These are phyloP conservation scores for Digitaria exilis DNA, from an alignment of 202 grass and related monocot species.

Conservation along the genomic window DNA sequence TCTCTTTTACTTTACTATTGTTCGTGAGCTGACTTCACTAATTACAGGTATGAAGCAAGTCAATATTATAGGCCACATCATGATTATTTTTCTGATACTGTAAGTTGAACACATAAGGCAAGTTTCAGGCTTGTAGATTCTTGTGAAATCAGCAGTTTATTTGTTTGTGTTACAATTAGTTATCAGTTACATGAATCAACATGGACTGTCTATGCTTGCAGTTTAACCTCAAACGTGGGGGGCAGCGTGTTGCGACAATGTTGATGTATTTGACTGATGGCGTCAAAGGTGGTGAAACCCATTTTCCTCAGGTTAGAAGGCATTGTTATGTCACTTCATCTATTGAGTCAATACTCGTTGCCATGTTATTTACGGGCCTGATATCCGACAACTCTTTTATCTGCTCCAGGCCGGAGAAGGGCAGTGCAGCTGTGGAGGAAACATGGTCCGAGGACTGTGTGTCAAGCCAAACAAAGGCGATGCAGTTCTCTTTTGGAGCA, in stretches of 20 bases:
- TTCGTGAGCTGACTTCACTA: slow-evolving; percentile 35
- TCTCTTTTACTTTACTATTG: slow-evolving; percentile 22
- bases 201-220: slow-evolving; percentile 46
- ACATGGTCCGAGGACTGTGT: slow-evolving; percentile 66
- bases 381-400: background rate
- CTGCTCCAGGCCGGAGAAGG: slow-evolving; percentile 66
- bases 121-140: slow-evolving; percentile 19
- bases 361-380: background rate
- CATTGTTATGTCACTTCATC: background rate
- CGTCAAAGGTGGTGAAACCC: slow-evolving; percentile 95
- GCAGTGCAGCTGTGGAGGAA: slow-evolving; percentile 89
- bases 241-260: slow-evolving; percentile 92
- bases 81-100: slow-evolving; percentile 94
- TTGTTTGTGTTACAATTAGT: background rate
- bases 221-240: slow-evolving; percentile 83
- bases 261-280: slow-evolving; percentile 98
- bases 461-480: slow-evolving; percentile 97
- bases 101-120: slow-evolving; percentile 50
- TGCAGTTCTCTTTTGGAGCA: slow-evolving; percentile 95
- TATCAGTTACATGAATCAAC: slow-evolving; percentile 17
- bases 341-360: background rate
- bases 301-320: slow-evolving; percentile 76
- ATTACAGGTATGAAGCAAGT: slow-evolving; percentile 77
- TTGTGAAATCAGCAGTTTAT: background rate
- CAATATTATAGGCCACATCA: slow-evolving; percentile 84